Evolutionary conservation across 2,329 filamentous ascomycete species (phyloP).

Genomic region (Zymoseptoria ardabiliae): DNA sequence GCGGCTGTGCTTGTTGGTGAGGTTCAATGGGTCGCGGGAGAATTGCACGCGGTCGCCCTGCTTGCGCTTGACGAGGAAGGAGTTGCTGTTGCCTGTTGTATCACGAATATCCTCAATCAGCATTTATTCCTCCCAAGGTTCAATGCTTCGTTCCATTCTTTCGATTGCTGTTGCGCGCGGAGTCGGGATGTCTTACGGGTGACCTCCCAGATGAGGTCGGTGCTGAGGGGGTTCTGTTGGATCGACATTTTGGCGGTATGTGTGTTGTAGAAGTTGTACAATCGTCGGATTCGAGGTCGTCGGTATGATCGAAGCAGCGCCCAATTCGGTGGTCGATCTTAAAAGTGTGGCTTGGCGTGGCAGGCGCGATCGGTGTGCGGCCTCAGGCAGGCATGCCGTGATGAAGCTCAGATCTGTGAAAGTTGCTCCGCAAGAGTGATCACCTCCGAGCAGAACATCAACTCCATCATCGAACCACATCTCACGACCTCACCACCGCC

Average conservation of each 20-base stretch:
- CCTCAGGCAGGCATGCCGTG: neutral
- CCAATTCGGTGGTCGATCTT: neutral
- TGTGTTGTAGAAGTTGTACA: neutral
- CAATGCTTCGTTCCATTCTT: conserved; percentile 1
- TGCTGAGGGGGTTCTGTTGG: conserved; percentile 59
- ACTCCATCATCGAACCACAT: neutral
- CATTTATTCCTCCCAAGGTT: conserved; percentile 2
- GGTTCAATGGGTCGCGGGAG: conserved; percentile 90
- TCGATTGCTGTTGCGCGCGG: neutral
- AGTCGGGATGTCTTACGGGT: conserved; percentile 62
- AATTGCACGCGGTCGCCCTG: conserved; percentile 73
- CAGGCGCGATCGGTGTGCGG: neutral
- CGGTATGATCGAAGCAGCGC: neutral
- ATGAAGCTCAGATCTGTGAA: neutral
- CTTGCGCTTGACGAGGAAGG: conserved; percentile 87
- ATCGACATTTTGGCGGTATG: conserved; percentile 51
- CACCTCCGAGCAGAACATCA: neutral
- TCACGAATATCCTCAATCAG: conserved; percentile 3
- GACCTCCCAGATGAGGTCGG: conserved; percentile 91
- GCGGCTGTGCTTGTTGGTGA: conserved; percentile 82
- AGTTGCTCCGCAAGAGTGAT: neutral
- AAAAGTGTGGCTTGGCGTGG: conserved; percentile 1
- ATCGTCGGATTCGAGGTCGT: neutral
- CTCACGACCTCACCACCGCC: neutral
- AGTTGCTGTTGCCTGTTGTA: conserved; percentile 69